Conservation (phyloP, 2,329 filamentous ascomycete species). For the Fusarium buxicola region DNA sequence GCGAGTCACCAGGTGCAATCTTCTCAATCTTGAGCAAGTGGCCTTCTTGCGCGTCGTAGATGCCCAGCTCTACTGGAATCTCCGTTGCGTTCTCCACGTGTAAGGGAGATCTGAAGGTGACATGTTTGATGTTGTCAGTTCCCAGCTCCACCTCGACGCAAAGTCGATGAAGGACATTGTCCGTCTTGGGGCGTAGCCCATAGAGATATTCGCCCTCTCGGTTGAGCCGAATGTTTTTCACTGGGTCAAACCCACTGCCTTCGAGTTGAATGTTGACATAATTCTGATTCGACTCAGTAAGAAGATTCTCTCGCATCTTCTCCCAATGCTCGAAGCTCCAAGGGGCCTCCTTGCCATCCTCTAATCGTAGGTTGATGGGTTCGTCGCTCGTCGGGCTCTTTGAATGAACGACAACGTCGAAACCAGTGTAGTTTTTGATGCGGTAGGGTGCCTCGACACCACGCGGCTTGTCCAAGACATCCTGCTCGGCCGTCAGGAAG, state of each 20-base stretch:
- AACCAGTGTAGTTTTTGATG: conserved; percentile 95
- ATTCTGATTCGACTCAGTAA: conserved; percentile 83
- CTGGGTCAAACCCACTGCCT: conserved; percentile 91
- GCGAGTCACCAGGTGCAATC: conserved; percentile 89
- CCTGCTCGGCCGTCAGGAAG: conserved; percentile 85
- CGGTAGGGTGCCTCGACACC: conserved; percentile 92
- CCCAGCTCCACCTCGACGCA: conserved; percentile 92
- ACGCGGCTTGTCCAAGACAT: conserved; percentile 92
- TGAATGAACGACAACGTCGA: conserved; percentile 86
- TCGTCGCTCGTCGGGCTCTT: conserved; percentile 74
- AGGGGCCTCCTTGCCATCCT: conserved; percentile 89
- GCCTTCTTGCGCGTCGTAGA: conserved; percentile 88
- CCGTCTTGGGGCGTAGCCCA: conserved; percentile 86
- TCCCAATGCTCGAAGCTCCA: conserved; percentile 99
- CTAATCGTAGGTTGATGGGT: conserved; percentile 78
- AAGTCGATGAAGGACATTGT: conserved; percentile 86
- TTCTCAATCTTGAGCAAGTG: conserved; percentile 98
- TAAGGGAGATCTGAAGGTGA: conserved; percentile 92
- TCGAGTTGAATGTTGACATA: conserved; percentile 87
- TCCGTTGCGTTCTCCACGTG: conserved; percentile 96
- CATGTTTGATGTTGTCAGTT: conserved; percentile 97
- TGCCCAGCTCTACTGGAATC: conserved; percentile 92
- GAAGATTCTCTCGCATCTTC: conserved; percentile 92
- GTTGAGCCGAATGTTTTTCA: conserved; percentile 89
- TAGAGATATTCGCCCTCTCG: conserved; percentile 96